Conservation (phyloP, 345 rosid species). For the Arabidopsis suecica region DNA sequence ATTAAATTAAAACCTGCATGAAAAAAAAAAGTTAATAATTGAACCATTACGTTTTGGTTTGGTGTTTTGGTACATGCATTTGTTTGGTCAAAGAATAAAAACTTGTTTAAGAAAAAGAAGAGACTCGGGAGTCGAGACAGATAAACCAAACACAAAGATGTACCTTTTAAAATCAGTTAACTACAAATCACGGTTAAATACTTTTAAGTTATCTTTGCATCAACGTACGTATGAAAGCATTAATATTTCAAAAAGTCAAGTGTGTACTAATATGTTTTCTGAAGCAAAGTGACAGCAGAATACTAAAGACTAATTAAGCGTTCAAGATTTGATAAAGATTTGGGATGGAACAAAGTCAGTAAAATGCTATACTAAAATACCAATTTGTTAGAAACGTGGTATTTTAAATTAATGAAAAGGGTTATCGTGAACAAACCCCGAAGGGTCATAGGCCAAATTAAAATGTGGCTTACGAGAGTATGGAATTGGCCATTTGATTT, state of each 20-base stretch:
- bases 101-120: not conserved
- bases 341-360: not conserved
- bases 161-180: not conserved
- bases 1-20: too few relatives aligned
- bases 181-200: not conserved
- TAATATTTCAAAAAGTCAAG: constrained; percentile 21
- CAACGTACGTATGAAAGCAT: constrained; percentile 32
- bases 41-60: too few relatives aligned
- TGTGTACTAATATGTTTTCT: not conserved
- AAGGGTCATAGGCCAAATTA: constrained; percentile 29
- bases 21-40: too few relatives aligned
- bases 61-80: too few relatives aligned
- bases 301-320: constrained; percentile 6
- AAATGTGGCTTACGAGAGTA: constrained; percentile 30
- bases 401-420: constrained; percentile 16
- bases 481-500: constrained; percentile 17
- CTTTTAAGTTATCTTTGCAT: constrained; percentile 32
- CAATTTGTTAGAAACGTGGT: constrained; percentile 26
- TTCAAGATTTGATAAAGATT: constrained; percentile 34
- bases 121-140: not conserved
- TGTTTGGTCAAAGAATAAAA: too few relatives aligned
- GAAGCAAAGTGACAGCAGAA: constrained; percentile 29
- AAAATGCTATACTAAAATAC: not conserved
- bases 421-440: constrained; percentile 19
- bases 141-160: not conserved